Conservation (phyloP, 805 yeast genomes). For the Barnettozyma vustinii region DNA sequence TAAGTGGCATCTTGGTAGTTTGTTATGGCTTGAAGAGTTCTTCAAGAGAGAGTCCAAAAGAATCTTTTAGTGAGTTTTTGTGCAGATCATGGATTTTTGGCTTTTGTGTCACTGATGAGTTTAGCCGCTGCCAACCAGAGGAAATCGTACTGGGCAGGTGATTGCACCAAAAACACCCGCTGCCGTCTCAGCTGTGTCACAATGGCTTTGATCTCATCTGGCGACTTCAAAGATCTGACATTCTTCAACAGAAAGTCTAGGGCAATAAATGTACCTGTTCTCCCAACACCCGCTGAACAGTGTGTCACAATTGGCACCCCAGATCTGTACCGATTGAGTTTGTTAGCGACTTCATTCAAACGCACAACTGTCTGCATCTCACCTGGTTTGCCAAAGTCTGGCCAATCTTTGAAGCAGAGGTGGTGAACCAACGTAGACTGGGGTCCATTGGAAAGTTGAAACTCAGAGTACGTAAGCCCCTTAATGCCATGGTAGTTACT, state of each 20-base stretch:
- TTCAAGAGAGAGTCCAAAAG: neutral
- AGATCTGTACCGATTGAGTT: constrained; percentile 16
- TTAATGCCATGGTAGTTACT: constrained; percentile 11
- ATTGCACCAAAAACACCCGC: constrained; percentile 46
- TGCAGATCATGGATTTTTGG: neutral
- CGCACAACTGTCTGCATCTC: constrained; percentile 30
- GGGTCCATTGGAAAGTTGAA: constrained; percentile 28
- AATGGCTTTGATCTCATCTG: constrained; percentile 16
- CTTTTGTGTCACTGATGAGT: neutral
- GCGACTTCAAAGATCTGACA: neutral
- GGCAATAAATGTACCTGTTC: constrained; percentile 85
- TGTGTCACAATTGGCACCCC: constrained; percentile 60
- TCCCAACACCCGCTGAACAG: constrained; percentile 96
- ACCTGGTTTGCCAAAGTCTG: constrained; percentile 67
- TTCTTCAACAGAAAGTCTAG: constrained; percentile 37
- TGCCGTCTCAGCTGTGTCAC: constrained; percentile 39
- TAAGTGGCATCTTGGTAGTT: neutral
- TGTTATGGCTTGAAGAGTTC: neutral
- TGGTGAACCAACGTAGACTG: constrained; percentile 38
- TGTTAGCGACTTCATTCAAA: constrained; percentile 27
- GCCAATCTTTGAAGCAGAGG: constrained; percentile 75
- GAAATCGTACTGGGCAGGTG: constrained; percentile 39
- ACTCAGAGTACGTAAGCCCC: constrained; percentile 18
- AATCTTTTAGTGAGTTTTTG: constrained; percentile 1
- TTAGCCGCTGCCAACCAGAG: constrained; percentile 34